These are phyloP conservation scores for Cytospora leucostoma DNA, from an alignment of 2,329 filamentous ascomycete species.

Conservation along the genomic window DNA sequence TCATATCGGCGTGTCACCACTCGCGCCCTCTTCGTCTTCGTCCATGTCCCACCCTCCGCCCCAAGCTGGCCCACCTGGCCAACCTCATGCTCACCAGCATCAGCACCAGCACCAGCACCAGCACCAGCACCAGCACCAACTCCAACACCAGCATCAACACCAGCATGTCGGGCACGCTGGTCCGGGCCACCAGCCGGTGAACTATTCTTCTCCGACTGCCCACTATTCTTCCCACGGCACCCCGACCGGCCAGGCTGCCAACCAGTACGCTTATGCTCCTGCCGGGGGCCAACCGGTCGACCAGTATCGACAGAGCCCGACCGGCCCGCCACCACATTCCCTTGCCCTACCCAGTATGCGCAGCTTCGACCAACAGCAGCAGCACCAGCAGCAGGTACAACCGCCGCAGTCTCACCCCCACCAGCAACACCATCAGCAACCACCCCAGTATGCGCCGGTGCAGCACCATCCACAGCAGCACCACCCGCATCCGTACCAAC, in stretches of 20 bases:
- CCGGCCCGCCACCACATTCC: slow-evolving; percentile 24
- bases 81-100: slow-evolving; percentile 22
- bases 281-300: slow-evolving; percentile 28
- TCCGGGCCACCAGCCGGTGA: slow-evolving; percentile 22
- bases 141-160: slow-evolving; percentile 23
- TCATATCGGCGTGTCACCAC: slow-evolving; percentile 10
- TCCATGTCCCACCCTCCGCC: slow-evolving; percentile 26
- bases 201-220: slow-evolving; percentile 15
- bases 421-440: slow-evolving; percentile 19
- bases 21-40: slow-evolving; percentile 20
- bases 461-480: slow-evolving; percentile 31
- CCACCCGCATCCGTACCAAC: slow-evolving; percentile 28
- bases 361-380: slow-evolving; percentile 30
- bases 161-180: slow-evolving; percentile 23
- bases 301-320: slow-evolving; percentile 30
- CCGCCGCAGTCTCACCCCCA: slow-evolving; percentile 7
- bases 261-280: slow-evolving; percentile 28
- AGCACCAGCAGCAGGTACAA: slow-evolving; percentile 29
- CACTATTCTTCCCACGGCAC: slow-evolving; percentile 29
- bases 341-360: slow-evolving; percentile 34
- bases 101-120: slow-evolving; percentile 21
- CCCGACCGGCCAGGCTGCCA: slow-evolving; percentile 23
- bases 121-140: slow-evolving; percentile 26
- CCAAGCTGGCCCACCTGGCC: slow-evolving; percentile 25
- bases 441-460: slow-evolving; percentile 23